Conservation (phyloP, 2,329 filamentous ascomycete genomes). For the Canariomyces notabilis region DNA sequence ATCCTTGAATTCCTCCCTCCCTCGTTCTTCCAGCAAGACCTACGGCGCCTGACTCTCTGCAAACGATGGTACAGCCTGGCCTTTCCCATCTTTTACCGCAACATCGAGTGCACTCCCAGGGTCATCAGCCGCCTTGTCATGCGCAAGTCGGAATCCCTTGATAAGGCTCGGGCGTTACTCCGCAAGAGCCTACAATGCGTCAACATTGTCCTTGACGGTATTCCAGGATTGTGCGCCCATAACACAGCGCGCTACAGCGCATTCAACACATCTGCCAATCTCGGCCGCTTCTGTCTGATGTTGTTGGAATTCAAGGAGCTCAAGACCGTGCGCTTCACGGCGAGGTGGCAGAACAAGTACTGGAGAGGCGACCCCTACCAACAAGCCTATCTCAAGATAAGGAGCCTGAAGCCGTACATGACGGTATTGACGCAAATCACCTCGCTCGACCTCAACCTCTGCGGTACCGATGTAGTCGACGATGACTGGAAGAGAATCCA, state of each 20-base stretch:
- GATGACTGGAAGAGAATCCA: constrained; percentile 3
- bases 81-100: constrained; percentile 14
- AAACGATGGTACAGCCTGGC: constrained; percentile 20
- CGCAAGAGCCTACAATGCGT: constrained; percentile 13
- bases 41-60: constrained; percentile 18
- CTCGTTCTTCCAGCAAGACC: constrained; percentile 21
- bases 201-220: constrained; percentile 16
- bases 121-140: constrained; percentile 19
- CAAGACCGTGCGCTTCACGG: constrained; percentile 12
- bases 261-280: constrained; percentile 17
- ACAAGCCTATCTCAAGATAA: constrained; percentile 9
- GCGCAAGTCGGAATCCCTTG: constrained; percentile 11
- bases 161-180: constrained; percentile 10
- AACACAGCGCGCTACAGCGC: constrained; percentile 14
- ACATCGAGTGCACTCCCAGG: constrained; percentile 19
- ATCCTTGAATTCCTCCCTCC: constrained; percentile 18
- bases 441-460: constrained; percentile 18
- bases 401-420: constrained; percentile 13
- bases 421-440: constrained; percentile 12
- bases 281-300: constrained; percentile 11
- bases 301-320: constrained; percentile 16
- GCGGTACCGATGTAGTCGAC: constrained; percentile 11
- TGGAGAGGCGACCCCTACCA: constrained; percentile 16
- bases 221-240: not conserved
- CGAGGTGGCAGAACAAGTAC: constrained; percentile 9